A percentile compares a stretch with the other conserved stretches of the same genome.
phyloP scores from a whole-genome alignment of 2,329 filamentous ascomycete genomes.

The Diaporthe sp. region DNA sequence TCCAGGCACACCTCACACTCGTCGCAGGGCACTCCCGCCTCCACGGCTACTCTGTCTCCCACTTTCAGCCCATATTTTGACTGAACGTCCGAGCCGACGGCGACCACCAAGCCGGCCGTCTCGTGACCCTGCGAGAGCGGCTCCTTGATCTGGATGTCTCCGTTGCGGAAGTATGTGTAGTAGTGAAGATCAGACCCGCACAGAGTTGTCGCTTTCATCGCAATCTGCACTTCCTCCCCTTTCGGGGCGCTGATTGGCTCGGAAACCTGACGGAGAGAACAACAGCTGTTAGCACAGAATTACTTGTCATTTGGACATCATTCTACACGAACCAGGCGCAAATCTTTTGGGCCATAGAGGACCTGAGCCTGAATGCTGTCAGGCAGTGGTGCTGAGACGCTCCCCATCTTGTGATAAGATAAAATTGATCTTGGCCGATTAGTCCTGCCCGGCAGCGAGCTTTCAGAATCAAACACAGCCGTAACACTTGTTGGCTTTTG shows the following conservation, averaged over 20 bases:
- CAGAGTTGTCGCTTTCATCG: constrained; percentile 70
- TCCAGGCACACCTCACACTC: constrained; percentile 9
- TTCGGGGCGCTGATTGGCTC: constrained; percentile 51
- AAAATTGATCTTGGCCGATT: too few species aligned
- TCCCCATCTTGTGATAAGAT: not conserved
- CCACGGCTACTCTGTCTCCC: constrained; percentile 18
- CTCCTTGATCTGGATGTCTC: constrained; percentile 68
- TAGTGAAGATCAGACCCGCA: constrained; percentile 77
- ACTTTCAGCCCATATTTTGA: not conserved
- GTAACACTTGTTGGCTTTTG: not conserved
- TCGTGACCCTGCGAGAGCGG: constrained; percentile 73
- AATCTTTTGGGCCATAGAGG: not conserved
- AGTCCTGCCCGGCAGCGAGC: not conserved
- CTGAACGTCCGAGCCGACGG: not conserved
- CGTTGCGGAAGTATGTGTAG: constrained; percentile 73
- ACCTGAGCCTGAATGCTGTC: not conserved
- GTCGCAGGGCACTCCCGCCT: constrained; percentile 14
- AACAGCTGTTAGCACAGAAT: not conserved
- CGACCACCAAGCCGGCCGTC: constrained; percentile 49
- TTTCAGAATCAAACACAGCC: not conserved
- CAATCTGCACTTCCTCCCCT: constrained; percentile 66
- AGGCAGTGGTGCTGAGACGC: not conserved
- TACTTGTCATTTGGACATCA: too few species aligned
- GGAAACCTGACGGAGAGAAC: not conserved
- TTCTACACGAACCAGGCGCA: not conserved